Conservation (phyloP, 2,329 filamentous ascomycete genomes). For the Knufia petricola region DNA sequence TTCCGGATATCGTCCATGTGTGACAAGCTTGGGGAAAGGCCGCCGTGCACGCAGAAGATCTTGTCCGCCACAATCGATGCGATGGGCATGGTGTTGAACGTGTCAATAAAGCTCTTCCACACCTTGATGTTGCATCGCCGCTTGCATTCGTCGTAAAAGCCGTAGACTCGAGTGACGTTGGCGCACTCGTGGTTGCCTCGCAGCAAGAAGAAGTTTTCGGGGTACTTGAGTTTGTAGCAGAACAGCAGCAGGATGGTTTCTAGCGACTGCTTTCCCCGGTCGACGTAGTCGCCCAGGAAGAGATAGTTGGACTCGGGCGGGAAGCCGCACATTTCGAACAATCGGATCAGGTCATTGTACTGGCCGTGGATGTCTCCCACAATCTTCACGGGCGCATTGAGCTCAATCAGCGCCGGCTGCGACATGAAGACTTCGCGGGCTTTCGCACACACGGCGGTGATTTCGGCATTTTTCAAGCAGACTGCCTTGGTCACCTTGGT, state of each 20-base stretch:
- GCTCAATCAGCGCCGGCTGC: conserved; percentile 82
- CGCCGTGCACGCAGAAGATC: conserved; percentile 96
- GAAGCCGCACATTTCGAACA: conserved; percentile 98
- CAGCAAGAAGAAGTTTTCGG: conserved; percentile 92
- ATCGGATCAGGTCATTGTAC: conserved; percentile 88
- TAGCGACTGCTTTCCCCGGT: conserved; percentile 88
- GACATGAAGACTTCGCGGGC: conserved; percentile 82
- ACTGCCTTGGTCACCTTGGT: conserved; percentile 97
- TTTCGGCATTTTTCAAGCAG: conserved; percentile 94
- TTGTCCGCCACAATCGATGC: conserved; percentile 94
- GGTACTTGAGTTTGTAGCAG: conserved; percentile 95
- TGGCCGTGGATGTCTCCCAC: conserved; percentile 95
- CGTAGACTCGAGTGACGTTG: conserved; percentile 90
- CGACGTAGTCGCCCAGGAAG: conserved; percentile 92
- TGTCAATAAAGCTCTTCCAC: conserved; percentile 97
- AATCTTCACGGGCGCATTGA: conserved; percentile 93
- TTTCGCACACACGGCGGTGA: conserved; percentile 82
- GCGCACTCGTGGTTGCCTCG: conserved; percentile 95
- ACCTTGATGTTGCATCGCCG: conserved; percentile 91
- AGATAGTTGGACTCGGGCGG: conserved; percentile 86
- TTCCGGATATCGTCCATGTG: conserved; percentile 99
- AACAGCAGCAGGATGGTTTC: conserved; percentile 88
- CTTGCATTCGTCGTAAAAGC: conserved; percentile 98
- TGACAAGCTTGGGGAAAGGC: conserved; percentile 78
- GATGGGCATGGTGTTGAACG: conserved; percentile 91